Conservation (phyloP, 179 eudicot genomes). For the Gypsophila paniculata region DNA sequence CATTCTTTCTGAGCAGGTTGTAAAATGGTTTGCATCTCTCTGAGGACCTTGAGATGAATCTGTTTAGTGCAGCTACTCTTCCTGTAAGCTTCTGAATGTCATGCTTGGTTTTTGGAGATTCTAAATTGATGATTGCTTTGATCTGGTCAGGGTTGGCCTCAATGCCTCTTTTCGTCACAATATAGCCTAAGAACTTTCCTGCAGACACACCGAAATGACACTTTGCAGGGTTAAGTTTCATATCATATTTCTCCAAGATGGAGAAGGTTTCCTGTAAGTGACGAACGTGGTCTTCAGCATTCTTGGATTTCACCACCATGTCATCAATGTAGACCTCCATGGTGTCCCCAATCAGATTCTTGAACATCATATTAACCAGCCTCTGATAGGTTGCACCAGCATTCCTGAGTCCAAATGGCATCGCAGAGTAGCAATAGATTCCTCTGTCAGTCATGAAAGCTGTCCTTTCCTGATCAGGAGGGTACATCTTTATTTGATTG, state of each 20-base stretch:
- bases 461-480: not conserved
- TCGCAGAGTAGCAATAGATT: not conserved
- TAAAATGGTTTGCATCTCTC: not conserved
- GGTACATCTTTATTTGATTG: not conserved
- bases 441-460: not conserved
- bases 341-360: not conserved
- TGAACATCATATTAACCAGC: not conserved
- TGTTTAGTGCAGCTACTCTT: not conserved
- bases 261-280: not conserved
- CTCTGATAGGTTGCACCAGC: not conserved
- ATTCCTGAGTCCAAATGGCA: not conserved
- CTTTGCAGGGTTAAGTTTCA: not conserved
- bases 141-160: not conserved
- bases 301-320: not conserved
- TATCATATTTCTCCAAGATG: not conserved
- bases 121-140: not conserved
- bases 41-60: not conserved
- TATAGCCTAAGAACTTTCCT: not conserved
- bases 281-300: not conserved
- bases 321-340: slow-evolving; percentile 7
- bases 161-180: not conserved
- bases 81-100: not conserved
- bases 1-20: not conserved
- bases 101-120: not conserved
- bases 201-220: not conserved